These are phyloP conservation scores for Smittium mucronatum DNA, from an alignment of 371 early-diverging fungal genomes.

Conservation along the genomic window DNA sequence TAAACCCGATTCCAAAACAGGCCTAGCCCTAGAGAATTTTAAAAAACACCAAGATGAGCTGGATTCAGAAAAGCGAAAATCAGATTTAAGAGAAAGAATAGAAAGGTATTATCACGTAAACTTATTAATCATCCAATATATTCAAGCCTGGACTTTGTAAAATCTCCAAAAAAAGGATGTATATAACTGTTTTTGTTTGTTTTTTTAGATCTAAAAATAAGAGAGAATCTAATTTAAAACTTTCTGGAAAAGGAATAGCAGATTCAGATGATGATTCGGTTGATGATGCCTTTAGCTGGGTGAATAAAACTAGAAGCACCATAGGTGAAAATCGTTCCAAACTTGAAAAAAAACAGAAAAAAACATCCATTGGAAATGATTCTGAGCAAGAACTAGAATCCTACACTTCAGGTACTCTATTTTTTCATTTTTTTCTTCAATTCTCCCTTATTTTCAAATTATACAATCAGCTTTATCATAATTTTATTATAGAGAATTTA, in stretches of 20 bases:
- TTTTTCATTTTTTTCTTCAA: too few species aligned
- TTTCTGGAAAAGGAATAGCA: slow-evolving; percentile 57
- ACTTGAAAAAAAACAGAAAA: too few species aligned
- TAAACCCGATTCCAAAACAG: slow-evolving; percentile 32
- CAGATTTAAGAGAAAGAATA: slow-evolving; percentile 38
- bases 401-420: too few species aligned
- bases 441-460: too few species aligned
- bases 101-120: slow-evolving; percentile 35
- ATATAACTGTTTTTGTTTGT: too few species aligned
- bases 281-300: slow-evolving; percentile 47
- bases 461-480: too few species aligned
- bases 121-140: not conserved
- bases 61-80: slow-evolving; percentile 35
- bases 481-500: slow-evolving; percentile 45
- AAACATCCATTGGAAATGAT: too few species aligned
- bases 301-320: slow-evolving; percentile 37
- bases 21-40: slow-evolving; percentile 52
- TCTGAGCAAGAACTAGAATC: too few species aligned
- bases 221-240: slow-evolving; percentile 39
- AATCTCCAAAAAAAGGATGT: too few species aligned
- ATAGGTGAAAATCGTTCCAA: too few species aligned
- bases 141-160: too few species aligned
- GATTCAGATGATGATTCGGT: slow-evolving; percentile 50
- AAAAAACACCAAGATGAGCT: slow-evolving; percentile 38
- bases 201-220: slow-evolving; percentile 42